Percentiles rank a stretch among this genome's conserved stretches.
Conservation (phyloP, 1,139 yeast genomes). For the Hanseniaspora gamundiae region DNA sequence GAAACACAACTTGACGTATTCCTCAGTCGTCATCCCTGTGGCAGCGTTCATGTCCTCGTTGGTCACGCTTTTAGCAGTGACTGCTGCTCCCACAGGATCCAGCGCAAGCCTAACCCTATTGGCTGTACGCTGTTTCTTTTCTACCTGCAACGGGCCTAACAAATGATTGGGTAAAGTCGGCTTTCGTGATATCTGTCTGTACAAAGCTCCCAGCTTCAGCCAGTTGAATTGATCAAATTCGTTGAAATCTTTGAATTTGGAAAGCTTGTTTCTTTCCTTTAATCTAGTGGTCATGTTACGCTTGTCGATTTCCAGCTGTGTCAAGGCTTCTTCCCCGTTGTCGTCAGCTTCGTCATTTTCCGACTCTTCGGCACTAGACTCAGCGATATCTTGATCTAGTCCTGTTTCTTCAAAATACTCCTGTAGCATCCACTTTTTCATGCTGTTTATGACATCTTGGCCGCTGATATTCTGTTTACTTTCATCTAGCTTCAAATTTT, state of each 20-base stretch:
- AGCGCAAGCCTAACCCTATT: slow-evolving; percentile 30
- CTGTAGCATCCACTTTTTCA: slow-evolving; percentile 30
- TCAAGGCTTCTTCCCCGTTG: slow-evolving; percentile 1
- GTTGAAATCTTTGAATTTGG: slow-evolving; percentile 10
- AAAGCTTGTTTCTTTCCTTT: slow-evolving; percentile 1
- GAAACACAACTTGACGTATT: slow-evolving; percentile 42
- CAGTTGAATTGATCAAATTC: slow-evolving; percentile 36
- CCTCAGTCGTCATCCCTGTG: slow-evolving; percentile 46
- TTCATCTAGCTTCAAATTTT: slow-evolving; percentile 45
- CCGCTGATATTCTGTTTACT: slow-evolving; percentile 37
- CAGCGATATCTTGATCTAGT: slow-evolving; percentile 8
- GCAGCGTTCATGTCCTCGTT: slow-evolving; percentile 39
- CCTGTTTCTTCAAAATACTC: slow-evolving; percentile 17
- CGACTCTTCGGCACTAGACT: slow-evolving; percentile 12
- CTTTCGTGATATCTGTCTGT: slow-evolving; percentile 34
- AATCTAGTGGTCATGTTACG: slow-evolving; percentile 3
- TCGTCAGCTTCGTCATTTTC: slow-evolving; percentile 14
- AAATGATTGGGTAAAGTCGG: slow-evolving; percentile 49
- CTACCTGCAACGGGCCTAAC: slow-evolving; percentile 62
- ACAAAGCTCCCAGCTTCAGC: slow-evolving; percentile 47
- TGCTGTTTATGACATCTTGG: slow-evolving; percentile 33
- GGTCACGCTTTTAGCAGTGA: slow-evolving; percentile 44
- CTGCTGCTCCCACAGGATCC: slow-evolving; percentile 31
- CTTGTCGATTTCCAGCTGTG: neutral
- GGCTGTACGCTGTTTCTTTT: slow-evolving; percentile 33